These are phyloP conservation scores for Trichoderma atrobrunneum DNA, from an alignment of 2,329 filamentous ascomycete species.

Conservation along the genomic window DNA sequence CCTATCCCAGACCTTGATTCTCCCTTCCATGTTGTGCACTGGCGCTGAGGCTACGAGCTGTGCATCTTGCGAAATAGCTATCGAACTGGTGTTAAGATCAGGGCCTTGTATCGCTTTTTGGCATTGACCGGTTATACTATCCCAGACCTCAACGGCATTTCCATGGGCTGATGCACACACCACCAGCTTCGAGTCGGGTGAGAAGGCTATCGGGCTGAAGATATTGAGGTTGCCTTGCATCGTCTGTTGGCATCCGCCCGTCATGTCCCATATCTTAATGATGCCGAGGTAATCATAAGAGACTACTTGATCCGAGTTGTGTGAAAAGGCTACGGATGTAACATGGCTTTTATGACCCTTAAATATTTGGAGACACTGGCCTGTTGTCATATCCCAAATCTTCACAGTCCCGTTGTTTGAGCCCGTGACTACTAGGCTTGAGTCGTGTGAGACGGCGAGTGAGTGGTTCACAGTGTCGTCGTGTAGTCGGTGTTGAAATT, in stretches of 20 bases:
- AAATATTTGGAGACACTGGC: background rate
- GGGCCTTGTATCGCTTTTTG: background rate
- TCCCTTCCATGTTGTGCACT: no score
- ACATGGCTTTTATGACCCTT: rapidly evolving
- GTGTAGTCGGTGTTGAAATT: background rate
- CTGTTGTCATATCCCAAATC: background rate
- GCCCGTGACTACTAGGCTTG: background rate
- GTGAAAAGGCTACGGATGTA: background rate
- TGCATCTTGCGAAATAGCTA: background rate
- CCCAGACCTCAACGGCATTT: background rate
- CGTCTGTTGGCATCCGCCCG: background rate
- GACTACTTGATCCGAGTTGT: background rate
- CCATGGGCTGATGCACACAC: background rate
- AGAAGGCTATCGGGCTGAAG: background rate
- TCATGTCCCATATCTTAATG: background rate
- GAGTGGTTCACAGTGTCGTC: background rate
- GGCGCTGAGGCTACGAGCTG: no score
- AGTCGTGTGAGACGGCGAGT: background rate
- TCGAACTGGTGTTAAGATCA: rapidly evolving
- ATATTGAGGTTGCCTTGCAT: background rate
- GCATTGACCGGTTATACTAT: background rate
- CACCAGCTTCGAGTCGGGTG: background rate
- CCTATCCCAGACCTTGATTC: no score
- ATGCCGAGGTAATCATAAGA: no score
- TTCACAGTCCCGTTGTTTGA: background rate